These are phyloP conservation scores for Rosa persica DNA, from an alignment of 306 rosid genomes.

Conservation along the genomic window DNA sequence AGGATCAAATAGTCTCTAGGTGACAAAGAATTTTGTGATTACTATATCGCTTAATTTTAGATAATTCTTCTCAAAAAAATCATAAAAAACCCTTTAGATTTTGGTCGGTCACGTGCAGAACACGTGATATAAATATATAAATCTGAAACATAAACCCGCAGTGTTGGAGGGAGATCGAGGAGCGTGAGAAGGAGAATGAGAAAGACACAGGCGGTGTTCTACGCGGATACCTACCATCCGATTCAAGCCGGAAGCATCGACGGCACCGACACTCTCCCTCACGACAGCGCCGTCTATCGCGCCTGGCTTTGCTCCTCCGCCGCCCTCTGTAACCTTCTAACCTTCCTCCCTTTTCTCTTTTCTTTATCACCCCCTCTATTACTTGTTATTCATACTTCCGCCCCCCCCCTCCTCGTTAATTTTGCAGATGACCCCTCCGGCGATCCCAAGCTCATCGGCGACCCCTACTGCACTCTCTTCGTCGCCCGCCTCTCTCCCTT, in stretches of 20 bases:
- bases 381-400: background rate
- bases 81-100: too few relatives aligned
- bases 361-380: background rate
- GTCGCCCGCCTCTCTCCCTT: slow-evolving; percentile 71
- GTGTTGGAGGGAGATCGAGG: background rate
- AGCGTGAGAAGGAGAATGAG: slow-evolving; percentile 6
- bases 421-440: slow-evolving; percentile 76
- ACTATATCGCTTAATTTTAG: too few relatives aligned
- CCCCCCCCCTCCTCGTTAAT: too few relatives aligned
- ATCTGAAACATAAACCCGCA: too few relatives aligned
- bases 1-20: too few relatives aligned
- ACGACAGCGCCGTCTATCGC: slow-evolving; percentile 75
- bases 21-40: too few relatives aligned
- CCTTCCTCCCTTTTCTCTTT: background rate
- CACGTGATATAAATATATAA: too few relatives aligned
- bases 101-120: too few relatives aligned
- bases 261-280: slow-evolving; percentile 81
- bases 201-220: slow-evolving; percentile 57
- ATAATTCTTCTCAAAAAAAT: too few relatives aligned
- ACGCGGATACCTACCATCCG: slow-evolving; percentile 76
- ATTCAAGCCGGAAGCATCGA: slow-evolving; percentile 96
- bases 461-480: slow-evolving; percentile 78
- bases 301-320: slow-evolving; percentile 81
- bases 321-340: slow-evolving; percentile 48
- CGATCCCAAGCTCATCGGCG: slow-evolving; percentile 71